These are phyloP conservation scores for Exophiala sideris DNA, from an alignment of 2,329 filamentous ascomycete species.

Conservation along the genomic window DNA sequence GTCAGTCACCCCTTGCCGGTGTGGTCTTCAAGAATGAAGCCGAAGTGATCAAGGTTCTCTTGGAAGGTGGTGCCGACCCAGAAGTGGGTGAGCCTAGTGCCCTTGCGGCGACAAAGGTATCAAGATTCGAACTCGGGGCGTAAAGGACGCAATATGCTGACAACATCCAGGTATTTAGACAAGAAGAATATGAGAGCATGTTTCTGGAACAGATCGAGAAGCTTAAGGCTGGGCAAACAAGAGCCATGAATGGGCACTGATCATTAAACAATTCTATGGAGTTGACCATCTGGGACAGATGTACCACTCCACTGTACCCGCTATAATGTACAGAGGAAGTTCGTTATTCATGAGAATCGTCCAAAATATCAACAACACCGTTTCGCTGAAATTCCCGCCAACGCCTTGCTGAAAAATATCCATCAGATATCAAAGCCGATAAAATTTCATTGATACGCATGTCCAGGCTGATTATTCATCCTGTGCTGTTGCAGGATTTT, in stretches of 20 bases:
- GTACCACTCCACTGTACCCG: background rate
- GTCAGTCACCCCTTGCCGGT: constrained; percentile 67
- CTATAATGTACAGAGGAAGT: background rate
- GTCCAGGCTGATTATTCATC: constrained; percentile 11
- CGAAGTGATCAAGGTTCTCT: constrained; percentile 57
- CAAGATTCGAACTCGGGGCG: background rate
- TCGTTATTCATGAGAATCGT: background rate
- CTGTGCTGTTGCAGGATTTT: constrained; percentile 17
- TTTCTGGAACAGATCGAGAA: constrained; percentile 26
- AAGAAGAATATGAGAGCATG: constrained; percentile 25
- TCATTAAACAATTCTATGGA: background rate
- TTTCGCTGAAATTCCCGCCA: constrained; percentile 5
- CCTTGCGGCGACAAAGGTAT: constrained; percentile 24
- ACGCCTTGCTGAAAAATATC: constrained; percentile 23
- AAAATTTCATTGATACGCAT: constrained; percentile 20
- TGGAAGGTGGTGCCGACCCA: constrained; percentile 34
- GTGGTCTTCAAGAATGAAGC: constrained; percentile 70
- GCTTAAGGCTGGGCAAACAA: constrained; percentile 10
- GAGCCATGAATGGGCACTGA: constrained; percentile 13
- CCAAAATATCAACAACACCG: background rate
- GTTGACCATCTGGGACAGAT: background rate
- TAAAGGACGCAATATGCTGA: background rate
- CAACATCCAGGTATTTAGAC: constrained; percentile 22
- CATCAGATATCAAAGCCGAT: background rate
- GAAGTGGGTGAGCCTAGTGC: constrained; percentile 27